Conservation (phyloP, 2,329 filamentous ascomycete species). For the Biscogniauxia mediterranea region DNA sequence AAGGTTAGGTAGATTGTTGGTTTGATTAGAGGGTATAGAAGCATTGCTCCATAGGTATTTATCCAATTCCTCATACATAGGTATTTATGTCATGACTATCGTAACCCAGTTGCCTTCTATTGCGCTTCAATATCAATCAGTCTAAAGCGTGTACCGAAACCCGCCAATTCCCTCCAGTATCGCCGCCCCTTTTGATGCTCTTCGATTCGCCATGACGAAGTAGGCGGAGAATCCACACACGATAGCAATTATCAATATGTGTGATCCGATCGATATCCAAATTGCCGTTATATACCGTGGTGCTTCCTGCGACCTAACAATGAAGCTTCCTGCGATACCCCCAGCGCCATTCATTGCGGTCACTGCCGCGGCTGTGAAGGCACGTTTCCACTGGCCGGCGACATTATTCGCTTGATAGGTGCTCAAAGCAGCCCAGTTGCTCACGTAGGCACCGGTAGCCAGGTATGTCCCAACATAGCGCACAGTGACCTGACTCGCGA, state of each 20-base stretch:
- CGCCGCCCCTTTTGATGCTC: constrained; percentile 44
- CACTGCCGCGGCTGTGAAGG: constrained; percentile 58
- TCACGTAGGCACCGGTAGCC: constrained; percentile 66
- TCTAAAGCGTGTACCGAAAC: constrained; percentile 32
- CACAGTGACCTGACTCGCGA: constrained; percentile 56
- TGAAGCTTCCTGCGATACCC: constrained; percentile 64
- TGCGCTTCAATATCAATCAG: neutral
- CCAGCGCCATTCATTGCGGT: constrained; percentile 62
- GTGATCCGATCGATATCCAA: constrained; percentile 65
- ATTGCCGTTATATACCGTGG: constrained; percentile 64
- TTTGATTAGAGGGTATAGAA: neutral
- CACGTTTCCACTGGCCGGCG: constrained; percentile 63
- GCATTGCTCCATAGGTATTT: neutral
- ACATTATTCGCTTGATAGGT: constrained; percentile 64
- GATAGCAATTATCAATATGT: constrained; percentile 56
- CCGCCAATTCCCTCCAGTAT: constrained; percentile 47
- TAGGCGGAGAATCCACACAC: constrained; percentile 51
- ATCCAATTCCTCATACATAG: neutral
- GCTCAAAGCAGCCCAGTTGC: constrained; percentile 67
- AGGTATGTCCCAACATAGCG: constrained; percentile 65
- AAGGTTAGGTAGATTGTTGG: neutral
- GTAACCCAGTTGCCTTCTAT: neutral
- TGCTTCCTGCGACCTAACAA: constrained; percentile 59
- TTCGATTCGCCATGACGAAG: constrained; percentile 51
- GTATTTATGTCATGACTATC: neutral